Conservation (phyloP, 1,284 basidiomycete species). For the Trichosporon sp. region DNA sequence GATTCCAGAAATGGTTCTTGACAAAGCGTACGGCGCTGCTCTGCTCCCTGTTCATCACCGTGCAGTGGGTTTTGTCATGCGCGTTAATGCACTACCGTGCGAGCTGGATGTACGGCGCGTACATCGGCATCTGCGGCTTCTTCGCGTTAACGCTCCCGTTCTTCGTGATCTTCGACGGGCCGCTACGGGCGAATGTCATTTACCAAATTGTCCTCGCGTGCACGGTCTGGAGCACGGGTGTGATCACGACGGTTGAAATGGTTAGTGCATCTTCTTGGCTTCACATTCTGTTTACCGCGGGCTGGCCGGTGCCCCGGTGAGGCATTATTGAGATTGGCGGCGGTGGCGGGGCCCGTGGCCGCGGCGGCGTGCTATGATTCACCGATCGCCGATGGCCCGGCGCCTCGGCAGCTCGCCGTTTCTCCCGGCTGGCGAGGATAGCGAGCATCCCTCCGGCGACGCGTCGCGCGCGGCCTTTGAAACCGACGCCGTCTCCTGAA, state of each 20-base stretch:
- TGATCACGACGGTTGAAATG: constrained; percentile 41
- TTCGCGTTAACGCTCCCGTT: constrained; percentile 40
- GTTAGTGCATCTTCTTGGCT: background rate
- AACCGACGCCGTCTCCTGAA: background rate
- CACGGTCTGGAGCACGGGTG: constrained; percentile 41
- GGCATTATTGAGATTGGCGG: background rate
- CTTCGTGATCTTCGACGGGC: constrained; percentile 36
- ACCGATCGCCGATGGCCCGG: background rate
- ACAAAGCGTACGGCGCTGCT: constrained; percentile 16
- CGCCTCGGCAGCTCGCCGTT: background rate
- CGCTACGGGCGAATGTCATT: constrained; percentile 13
- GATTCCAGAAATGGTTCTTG: constrained; percentile 27
- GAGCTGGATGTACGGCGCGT: constrained; percentile 31
- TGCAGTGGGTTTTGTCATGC: constrained; percentile 38
- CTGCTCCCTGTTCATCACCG: constrained; percentile 35
- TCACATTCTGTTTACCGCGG: background rate
- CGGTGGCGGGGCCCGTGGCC: background rate
- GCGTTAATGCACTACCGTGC: constrained; percentile 25
- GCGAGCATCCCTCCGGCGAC: background rate
- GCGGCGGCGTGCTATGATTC: background rate
- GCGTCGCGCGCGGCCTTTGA: background rate
- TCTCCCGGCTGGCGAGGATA: background rate
- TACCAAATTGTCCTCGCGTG: constrained; percentile 41
- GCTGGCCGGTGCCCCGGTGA: background rate
- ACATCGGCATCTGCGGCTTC: constrained; percentile 36